A percentile compares a stretch with the other conserved stretches of the same genome.
phyloP scores from a whole-genome alignment of 768 basidiomycete genomes.

The Panaeolus cyanescens region DNA sequence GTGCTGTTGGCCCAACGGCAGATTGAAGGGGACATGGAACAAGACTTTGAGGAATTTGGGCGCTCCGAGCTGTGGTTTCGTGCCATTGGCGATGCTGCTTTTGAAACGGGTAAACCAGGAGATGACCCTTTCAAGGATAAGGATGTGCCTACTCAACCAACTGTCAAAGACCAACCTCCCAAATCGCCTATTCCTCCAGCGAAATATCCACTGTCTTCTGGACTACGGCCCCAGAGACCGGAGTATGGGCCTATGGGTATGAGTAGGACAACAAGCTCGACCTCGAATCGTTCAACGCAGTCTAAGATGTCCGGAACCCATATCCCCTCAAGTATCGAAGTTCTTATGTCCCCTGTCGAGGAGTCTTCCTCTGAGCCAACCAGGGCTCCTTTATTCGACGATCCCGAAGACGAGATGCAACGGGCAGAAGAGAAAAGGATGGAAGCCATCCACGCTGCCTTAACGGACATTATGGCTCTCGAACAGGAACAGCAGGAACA shows the following conservation, averaged over 20 bases:
- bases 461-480: slow-evolving; percentile 93
- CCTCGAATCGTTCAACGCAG: slow-evolving; percentile 37
- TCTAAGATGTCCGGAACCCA: slow-evolving; percentile 25
- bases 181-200: slow-evolving; percentile 12
- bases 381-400: slow-evolving; percentile 79
- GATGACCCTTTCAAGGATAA: slow-evolving; percentile 23
- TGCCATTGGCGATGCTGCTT: slow-evolving; percentile 72
- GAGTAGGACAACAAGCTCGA: slow-evolving; percentile 41
- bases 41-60: slow-evolving; percentile 89
- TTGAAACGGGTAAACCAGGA: slow-evolving; percentile 23
- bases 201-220: slow-evolving; percentile 16
- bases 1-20: slow-evolving; percentile 86
- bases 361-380: slow-evolving; percentile 53
- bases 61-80: slow-evolving; percentile 92
- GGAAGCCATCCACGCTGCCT: slow-evolving; percentile 94
- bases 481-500: slow-evolving; percentile 47
- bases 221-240: slow-evolving; percentile 32
- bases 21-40: slow-evolving; percentile 87
- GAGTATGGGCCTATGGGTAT: slow-evolving; percentile 37
- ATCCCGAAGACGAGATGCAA: slow-evolving; percentile 71
- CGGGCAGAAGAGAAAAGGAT: slow-evolving; percentile 82
- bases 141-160: slow-evolving; percentile 10
- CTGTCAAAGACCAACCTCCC: slow-evolving; percentile 12
- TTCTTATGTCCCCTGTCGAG: slow-evolving; percentile 75
- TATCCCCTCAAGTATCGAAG: slow-evolving; percentile 65